Evolutionary conservation across 331 rosid species (phyloP).

Genomic region (Malus hybrid): DNA sequence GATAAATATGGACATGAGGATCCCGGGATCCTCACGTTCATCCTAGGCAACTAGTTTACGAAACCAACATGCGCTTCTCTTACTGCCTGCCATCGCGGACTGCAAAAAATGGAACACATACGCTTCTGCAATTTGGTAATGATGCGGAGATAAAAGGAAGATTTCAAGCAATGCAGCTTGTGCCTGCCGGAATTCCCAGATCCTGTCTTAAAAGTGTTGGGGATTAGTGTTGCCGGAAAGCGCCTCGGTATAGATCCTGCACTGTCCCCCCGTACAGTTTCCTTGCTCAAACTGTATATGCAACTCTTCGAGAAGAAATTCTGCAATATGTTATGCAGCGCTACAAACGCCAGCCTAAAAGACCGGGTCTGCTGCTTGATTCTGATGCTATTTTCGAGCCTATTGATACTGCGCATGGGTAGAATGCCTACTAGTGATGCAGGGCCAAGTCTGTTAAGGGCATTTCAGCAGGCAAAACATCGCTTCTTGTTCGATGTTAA

Average conservation of each 20-base stretch:
- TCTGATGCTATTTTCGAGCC: background rate
- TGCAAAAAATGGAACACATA: background rate
- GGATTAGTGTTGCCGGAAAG: background rate
- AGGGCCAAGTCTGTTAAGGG: background rate
- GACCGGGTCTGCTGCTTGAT: too few species aligned
- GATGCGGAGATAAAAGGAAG: background rate
- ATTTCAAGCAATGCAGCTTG: background rate
- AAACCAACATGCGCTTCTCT: background rate
- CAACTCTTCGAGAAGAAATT: background rate
- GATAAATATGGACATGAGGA: accelerated
- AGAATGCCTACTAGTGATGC: background rate
- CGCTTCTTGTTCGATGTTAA: background rate
- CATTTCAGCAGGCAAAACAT: background rate
- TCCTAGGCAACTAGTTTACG: background rate
- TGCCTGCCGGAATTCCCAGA: background rate
- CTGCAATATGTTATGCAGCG: too few species aligned
- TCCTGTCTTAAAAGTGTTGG: background rate
- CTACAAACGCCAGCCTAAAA: too few species aligned
- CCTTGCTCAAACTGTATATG: background rate
- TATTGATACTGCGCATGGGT: background rate
- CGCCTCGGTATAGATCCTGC: background rate
- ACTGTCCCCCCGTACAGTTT: background rate
- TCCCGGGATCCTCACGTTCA: background rate
- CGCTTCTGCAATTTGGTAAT: background rate
- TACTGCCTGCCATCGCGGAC: background rate